These are phyloP conservation scores for Boechera retrofracta DNA, from an alignment of 345 rosid species.

Conservation along the genomic window DNA sequence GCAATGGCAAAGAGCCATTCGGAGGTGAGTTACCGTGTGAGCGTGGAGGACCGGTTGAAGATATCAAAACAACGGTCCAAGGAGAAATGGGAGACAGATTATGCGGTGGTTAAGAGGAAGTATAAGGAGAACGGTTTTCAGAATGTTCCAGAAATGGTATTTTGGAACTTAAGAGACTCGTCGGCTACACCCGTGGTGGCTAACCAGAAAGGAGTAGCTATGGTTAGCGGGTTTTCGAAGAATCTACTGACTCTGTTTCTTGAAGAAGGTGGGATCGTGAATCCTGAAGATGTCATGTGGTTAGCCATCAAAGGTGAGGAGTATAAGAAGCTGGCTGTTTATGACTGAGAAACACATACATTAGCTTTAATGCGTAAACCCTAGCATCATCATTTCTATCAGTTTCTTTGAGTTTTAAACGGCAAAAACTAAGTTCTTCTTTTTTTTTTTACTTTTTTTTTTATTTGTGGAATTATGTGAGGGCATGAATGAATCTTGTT, in stretches of 20 bases:
- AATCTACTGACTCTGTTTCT: constrained; percentile 51
- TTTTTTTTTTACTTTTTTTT: neutral
- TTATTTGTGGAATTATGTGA: neutral
- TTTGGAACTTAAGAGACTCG: constrained; percentile 49
- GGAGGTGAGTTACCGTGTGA: neutral
- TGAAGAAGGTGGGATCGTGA: constrained; percentile 46
- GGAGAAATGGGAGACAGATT: constrained; percentile 9
- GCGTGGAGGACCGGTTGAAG: neutral
- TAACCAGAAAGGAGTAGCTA: constrained; percentile 47
- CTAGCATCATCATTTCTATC: neutral
- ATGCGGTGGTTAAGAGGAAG: constrained; percentile 2
- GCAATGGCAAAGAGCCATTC: neutral
- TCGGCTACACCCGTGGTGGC: constrained; percentile 43
- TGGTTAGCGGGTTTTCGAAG: constrained; percentile 56
- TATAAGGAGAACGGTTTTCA: constrained; percentile 49
- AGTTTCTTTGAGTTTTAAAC: neutral
- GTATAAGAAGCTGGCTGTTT: neutral
- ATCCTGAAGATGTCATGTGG: constrained; percentile 17
- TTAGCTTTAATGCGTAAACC: neutral
- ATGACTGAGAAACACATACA: neutral
- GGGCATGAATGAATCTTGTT: constrained; percentile 5
- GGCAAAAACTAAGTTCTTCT: neutral
- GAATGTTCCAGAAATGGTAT: constrained; percentile 57
- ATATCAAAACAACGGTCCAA: neutral
- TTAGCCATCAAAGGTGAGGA: constrained; percentile 1